Base-by-base conservation (phyloP, 106 monocot species). In the Cymbidium sinense region DNA sequence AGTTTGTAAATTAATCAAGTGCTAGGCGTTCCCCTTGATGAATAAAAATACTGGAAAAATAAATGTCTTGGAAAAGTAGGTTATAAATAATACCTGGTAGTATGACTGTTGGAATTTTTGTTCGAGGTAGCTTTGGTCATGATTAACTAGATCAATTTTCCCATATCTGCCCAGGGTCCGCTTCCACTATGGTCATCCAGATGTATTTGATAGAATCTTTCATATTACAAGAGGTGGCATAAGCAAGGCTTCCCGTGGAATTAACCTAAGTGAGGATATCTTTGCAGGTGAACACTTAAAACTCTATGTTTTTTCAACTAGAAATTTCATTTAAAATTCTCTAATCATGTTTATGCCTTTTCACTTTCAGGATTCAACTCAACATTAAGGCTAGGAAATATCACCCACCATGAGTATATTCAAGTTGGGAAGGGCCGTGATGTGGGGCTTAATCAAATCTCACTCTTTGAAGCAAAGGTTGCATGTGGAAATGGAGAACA, bases 121-220 rank as follows among this genome's bases (percentile, higher is more conserved):
- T 37, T 37, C 6, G 37, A 2, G 2, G 37, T 37, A 37, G 37
- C 37, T 37, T 37, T 37, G 37, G 37, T 29, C 1, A 7, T 51
- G 51, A 69, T 4, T 43, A 64, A 43, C 29, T 27, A 2, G 37
- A 44, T 58, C 33, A 64, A 4, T 51, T 15, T 51, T 1, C 9
- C 9, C 51, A 51, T 7, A 64, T 64, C 21, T n/a, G 43, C 37
- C 37, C 76, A 89, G 87, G 83, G 87, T 90, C 70, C 85, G 85
- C 23, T 85, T 90, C 77, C 95, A 95, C 70, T 95, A 95, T 77
- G 92, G 95, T 5, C 95, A 95, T 73, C 95, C 89, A 23, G 95
- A 95, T 90, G 86, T 95, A 17, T 95, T 95, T 77, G 92, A 95
- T 80, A 82, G 95, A 19, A 74, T 95, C 69, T 95, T 92, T 76